Base-by-base conservation (phyloP, 495 filamentous ascomycete genomes). In the Penicillium coffeae region DNA sequence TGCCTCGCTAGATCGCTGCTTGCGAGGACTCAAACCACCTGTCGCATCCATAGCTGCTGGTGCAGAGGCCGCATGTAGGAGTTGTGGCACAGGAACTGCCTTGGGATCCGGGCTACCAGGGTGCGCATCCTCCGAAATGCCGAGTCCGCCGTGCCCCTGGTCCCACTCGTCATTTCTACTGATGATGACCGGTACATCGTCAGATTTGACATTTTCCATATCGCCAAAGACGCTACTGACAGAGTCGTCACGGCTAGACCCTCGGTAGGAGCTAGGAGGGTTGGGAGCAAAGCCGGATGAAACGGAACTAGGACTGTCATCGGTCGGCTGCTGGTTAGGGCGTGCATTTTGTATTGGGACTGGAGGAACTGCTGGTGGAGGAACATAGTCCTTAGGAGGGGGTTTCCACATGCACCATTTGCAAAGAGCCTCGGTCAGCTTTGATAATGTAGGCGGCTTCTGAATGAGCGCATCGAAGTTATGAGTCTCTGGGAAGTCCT, bases 391-490 rank as follows among this genome's bases (percentile, higher is more conserved):
- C 35, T 72, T 66, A 7, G 77, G 71, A 14, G 89, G 83, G 13
- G 90, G 80, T 58, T 93, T 97, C 93, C 93, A 98, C 59, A 90
- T 83, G 61, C 93, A 98, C 42, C 91, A 82, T 35, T 82, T 85
- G 51, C 84, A 83, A 51, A 98, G 69, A 2, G 90, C 87, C 47
- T 97, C 90, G 0, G 84, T 89, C 22, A 97, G 67, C 66, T 95
- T 96, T 4, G 84, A 84, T 47, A 86, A 76, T 7, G 91, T 97
- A 14, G 94, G 90, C 8, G 93, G 93, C 65, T 98, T 98, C 66
- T 97, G 89, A 39, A 98, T 89, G 40, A 97, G 77, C 8, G 85
- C 85, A 59, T 96, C 89, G 56, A 98, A 97, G 65, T 96, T 86
- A 72, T 97, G 90, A 8, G 88, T 88, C 47, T 90, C 89, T 30